Evolutionary conservation across 2,329 filamentous ascomycete genomes (phyloP).

Genomic region (Sarocladium strictum): DNA sequence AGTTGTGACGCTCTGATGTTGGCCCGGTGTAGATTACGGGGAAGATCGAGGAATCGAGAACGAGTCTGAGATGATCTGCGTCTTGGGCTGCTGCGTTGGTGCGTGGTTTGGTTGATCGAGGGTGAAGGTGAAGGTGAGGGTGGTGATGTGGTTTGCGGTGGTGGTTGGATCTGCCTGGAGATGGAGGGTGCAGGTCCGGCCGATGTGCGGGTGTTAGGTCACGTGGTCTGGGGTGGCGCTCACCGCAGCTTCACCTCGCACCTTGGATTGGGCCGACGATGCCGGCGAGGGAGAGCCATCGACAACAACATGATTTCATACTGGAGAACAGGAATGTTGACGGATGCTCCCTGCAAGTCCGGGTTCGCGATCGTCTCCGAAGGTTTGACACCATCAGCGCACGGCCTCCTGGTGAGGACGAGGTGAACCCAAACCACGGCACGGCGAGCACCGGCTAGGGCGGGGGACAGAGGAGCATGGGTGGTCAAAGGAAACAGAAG

Average conservation of each 20-base stretch:
- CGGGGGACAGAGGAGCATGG: too few relatives aligned
- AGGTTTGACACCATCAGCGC: too few relatives aligned
- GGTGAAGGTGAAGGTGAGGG: neutral
- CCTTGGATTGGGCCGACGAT: neutral
- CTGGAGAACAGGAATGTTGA: too few relatives aligned
- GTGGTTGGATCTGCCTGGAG: neutral
- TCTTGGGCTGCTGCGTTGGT: neutral
- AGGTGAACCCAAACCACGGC: too few relatives aligned
- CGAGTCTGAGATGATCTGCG: slow-evolving; percentile 3
- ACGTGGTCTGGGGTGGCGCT: slow-evolving; percentile 3
- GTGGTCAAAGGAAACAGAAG: too few relatives aligned
- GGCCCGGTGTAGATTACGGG: neutral
- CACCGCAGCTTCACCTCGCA: neutral
- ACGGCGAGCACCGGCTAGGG: neutral
- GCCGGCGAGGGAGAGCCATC: too few relatives aligned
- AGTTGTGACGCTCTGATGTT: neutral
- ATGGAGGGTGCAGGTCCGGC: neutral
- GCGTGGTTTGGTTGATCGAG: neutral
- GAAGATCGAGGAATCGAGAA: neutral
- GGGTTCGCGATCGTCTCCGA: too few relatives aligned
- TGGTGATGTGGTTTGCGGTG: neutral
- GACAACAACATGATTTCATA: too few relatives aligned
- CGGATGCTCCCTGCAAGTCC: too few relatives aligned
- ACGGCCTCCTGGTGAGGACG: too few relatives aligned
- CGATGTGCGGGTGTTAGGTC: slow-evolving; percentile 1